Evolutionary conservation across 306 rosid genomes (phyloP).

Genomic region (Medicago lupulina): DNA sequence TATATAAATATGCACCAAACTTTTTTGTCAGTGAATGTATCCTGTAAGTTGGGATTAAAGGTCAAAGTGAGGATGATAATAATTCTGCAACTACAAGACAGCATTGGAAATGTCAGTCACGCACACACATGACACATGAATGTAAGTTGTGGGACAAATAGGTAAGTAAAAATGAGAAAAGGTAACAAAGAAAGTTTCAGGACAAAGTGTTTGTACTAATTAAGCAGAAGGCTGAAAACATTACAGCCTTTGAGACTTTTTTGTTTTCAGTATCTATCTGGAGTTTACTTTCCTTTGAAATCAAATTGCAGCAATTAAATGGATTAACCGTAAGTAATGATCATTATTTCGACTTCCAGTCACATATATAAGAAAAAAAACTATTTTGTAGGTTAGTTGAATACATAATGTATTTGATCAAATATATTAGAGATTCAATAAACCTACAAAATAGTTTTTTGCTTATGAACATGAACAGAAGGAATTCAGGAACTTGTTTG

Average conservation of each 20-base stretch:
- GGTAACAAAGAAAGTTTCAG: slow-evolving; percentile 26
- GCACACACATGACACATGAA: slow-evolving; percentile 44
- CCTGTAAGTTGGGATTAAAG: slow-evolving; percentile 50
- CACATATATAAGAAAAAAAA: no score
- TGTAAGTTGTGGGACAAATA: slow-evolving; percentile 35
- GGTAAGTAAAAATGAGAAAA: slow-evolving; percentile 15
- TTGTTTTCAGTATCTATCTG: slow-evolving; percentile 2
- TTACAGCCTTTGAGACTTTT: slow-evolving; percentile 16
- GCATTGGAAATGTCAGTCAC: slow-evolving; percentile 56
- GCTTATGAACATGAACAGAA: no score
- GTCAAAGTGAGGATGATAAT: slow-evolving; percentile 51
- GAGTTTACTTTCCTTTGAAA: background rate
- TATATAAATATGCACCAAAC: background rate
- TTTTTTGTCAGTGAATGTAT: slow-evolving; percentile 50
- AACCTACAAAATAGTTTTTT: no score
- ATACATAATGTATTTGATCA: no score
- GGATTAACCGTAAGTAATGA: background rate
- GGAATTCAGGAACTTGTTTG: background rate
- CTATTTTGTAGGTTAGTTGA: no score
- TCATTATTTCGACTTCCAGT: no score
- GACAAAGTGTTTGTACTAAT: slow-evolving; percentile 34
- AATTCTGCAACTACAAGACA: slow-evolving; percentile 45
- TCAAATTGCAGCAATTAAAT: background rate
- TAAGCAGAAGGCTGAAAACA: background rate
- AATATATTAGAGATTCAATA: no score